These are phyloP conservation scores for Boletus pseudo-olivaceus DNA, from an alignment of 768 basidiomycete species.

Conservation along the genomic window DNA sequence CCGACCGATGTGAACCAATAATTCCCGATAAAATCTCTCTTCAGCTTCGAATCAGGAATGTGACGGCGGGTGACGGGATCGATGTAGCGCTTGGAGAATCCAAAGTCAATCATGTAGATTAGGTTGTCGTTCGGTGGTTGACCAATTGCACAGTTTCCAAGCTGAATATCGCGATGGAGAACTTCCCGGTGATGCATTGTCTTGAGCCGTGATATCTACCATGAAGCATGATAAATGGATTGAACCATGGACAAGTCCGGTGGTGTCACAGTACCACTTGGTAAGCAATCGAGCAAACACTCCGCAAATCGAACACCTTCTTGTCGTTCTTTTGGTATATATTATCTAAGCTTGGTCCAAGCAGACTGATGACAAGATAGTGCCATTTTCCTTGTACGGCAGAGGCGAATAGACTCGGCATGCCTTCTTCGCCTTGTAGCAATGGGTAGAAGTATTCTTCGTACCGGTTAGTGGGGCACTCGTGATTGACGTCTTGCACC, in stretches of 20 bases:
- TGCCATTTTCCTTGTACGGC: conserved; percentile 59
- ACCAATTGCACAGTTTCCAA: conserved; percentile 73
- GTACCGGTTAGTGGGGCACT: conserved; percentile 73
- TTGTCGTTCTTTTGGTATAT: conserved; percentile 55
- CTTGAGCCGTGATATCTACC: conserved; percentile 66
- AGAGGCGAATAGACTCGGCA: conserved; percentile 68
- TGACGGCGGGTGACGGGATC: conserved; percentile 63
- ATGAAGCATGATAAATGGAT: conserved; percentile 6
- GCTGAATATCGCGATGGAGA: conserved; percentile 75
- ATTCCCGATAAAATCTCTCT: conserved; percentile 77
- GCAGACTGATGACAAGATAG: conserved; percentile 73
- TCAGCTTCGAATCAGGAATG: conserved; percentile 63
- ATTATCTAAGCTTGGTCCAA: conserved; percentile 66
- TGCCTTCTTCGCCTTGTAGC: conserved; percentile 68
- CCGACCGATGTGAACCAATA: conserved; percentile 81
- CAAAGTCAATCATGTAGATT: conserved; percentile 85
- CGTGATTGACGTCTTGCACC: conserved; percentile 63
- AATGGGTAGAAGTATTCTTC: conserved; percentile 67
- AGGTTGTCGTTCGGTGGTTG: conserved; percentile 51
- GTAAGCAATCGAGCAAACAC: conserved; percentile 70
- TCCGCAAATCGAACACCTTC: conserved; percentile 63
- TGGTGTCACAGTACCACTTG: conserved; percentile 55
- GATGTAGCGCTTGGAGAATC: conserved; percentile 76
- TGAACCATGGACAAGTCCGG: neutral
- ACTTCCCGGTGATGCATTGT: conserved; percentile 74